Conservation (phyloP, 1,284 basidiomycete genomes). For the Ustilago tritici region DNA sequence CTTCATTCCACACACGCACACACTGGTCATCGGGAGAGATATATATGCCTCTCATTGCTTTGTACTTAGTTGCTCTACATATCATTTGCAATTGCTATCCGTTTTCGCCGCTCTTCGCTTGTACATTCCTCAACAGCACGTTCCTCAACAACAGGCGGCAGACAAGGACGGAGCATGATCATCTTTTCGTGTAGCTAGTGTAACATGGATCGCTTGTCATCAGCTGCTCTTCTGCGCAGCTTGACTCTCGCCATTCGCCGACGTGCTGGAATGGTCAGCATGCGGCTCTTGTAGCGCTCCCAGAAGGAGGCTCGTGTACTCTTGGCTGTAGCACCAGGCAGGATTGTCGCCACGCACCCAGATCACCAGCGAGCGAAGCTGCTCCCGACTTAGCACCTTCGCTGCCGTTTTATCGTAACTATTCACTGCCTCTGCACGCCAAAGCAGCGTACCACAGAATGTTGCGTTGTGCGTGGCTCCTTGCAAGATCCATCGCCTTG, state of each 20-base stretch:
- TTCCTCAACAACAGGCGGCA: too few relatives aligned
- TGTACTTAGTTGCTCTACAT: too few relatives aligned
- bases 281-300: constrained; percentile 15
- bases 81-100: too few relatives aligned
- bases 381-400: constrained; percentile 6
- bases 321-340: constrained; percentile 36
- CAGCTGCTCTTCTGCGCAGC: not conserved
- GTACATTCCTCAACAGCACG: too few relatives aligned
- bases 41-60: too few relatives aligned
- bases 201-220: not conserved
- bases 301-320: constrained; percentile 29
- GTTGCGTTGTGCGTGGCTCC: constrained; percentile 24
- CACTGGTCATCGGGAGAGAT: too few relatives aligned
- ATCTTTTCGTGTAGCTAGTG: not conserved
- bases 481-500: constrained; percentile 41
- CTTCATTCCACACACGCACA: too few relatives aligned
- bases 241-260: not conserved
- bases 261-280: not conserved
- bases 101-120: too few relatives aligned
- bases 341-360: constrained; percentile 23
- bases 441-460: constrained; percentile 33
- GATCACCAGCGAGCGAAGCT: constrained; percentile 23
- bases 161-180: not conserved
- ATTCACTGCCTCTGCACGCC: not conserved
- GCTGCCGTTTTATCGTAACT: too few relatives aligned